Conservation (phyloP, 2,329 filamentous ascomycete species). For the Trichoderma brevicompactum region DNA sequence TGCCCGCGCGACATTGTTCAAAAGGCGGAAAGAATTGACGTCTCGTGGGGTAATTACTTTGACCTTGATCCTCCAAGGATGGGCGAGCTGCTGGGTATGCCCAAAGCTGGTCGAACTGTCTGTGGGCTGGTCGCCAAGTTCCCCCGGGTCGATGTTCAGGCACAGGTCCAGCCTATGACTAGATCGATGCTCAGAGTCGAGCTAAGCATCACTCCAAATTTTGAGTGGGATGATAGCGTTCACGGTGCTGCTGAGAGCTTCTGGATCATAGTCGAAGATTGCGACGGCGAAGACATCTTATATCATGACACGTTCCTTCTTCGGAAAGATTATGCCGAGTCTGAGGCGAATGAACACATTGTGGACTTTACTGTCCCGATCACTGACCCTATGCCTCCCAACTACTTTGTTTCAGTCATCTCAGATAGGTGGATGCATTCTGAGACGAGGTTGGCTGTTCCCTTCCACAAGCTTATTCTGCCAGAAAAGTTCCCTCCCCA, state of each 20-base stretch:
- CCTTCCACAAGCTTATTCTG: conserved; percentile 91
- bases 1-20: conserved; percentile 85
- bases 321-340: conserved; percentile 82
- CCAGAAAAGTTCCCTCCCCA: conserved; percentile 96
- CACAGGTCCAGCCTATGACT: conserved; percentile 92
- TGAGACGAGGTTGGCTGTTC: conserved; percentile 89
- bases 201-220: conserved; percentile 89
- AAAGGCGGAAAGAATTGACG: conserved; percentile 93
- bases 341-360: conserved; percentile 89
- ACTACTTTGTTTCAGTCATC: conserved; percentile 95
- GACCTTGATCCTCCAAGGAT: conserved; percentile 95
- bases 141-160: conserved; percentile 88
- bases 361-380: conserved; percentile 97
- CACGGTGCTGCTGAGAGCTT: conserved; percentile 91
- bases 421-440: conserved; percentile 99
- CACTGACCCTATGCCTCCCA: conserved; percentile 95
- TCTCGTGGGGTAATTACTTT: conserved; percentile 92
- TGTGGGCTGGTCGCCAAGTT: conserved; percentile 90
- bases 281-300: conserved; percentile 92
- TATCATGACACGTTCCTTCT: conserved; percentile 95
- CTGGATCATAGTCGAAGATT: conserved; percentile 97
- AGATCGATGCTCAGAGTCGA: conserved; percentile 90
- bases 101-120: conserved; percentile 82
- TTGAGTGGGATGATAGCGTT: conserved; percentile 89
- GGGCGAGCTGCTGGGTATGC: conserved; percentile 90